These are phyloP conservation scores for Backusella macrospora DNA, from an alignment of 192 early-diverging fungal genomes.

Conservation along the genomic window DNA sequence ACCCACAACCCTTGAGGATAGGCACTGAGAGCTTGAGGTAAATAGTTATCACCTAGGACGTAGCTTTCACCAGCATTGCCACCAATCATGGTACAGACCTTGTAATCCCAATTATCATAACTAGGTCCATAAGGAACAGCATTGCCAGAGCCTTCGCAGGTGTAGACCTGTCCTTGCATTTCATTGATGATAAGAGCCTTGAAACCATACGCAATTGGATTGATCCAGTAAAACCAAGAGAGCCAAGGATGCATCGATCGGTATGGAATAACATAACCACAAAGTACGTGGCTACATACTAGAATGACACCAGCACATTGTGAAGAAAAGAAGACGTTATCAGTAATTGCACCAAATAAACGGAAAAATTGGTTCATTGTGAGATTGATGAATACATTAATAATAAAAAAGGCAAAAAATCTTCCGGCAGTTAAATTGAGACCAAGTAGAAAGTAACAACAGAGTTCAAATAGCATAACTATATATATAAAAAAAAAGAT, in stretches of 20 bases:
- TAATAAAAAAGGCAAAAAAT: slow-evolving; percentile 61
- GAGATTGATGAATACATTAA: slow-evolving; percentile 55
- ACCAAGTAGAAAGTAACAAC: slow-evolving; percentile 67
- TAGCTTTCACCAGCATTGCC: slow-evolving; percentile 50
- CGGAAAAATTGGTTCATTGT: slow-evolving; percentile 63
- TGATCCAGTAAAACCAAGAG: slow-evolving; percentile 69
- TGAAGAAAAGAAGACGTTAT: slow-evolving; percentile 55
- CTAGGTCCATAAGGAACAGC: slow-evolving; percentile 35
- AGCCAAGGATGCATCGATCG: slow-evolving; percentile 66
- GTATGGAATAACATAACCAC: slow-evolving; percentile 64
- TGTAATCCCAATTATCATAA: slow-evolving; percentile 42
- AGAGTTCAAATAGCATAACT: slow-evolving; percentile 59
- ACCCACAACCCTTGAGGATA: slow-evolving; percentile 56
- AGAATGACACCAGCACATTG: slow-evolving; percentile 56
- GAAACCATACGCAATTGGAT: slow-evolving; percentile 70
- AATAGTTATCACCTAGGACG: slow-evolving; percentile 65
- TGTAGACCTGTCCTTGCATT: slow-evolving; percentile 46
- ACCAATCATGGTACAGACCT: slow-evolving; percentile 67
- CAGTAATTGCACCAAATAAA: slow-evolving; percentile 52
- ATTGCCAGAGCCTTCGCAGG: slow-evolving; percentile 37
- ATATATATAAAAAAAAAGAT: slow-evolving; percentile 24
- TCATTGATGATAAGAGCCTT: slow-evolving; percentile 72
- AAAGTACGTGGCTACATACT: slow-evolving; percentile 53
- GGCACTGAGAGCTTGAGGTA: slow-evolving; percentile 55
- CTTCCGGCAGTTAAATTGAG: slow-evolving; percentile 51